Conservation (phyloP, 495 filamentous ascomycete species). For the Neurospora pannonica region DNA sequence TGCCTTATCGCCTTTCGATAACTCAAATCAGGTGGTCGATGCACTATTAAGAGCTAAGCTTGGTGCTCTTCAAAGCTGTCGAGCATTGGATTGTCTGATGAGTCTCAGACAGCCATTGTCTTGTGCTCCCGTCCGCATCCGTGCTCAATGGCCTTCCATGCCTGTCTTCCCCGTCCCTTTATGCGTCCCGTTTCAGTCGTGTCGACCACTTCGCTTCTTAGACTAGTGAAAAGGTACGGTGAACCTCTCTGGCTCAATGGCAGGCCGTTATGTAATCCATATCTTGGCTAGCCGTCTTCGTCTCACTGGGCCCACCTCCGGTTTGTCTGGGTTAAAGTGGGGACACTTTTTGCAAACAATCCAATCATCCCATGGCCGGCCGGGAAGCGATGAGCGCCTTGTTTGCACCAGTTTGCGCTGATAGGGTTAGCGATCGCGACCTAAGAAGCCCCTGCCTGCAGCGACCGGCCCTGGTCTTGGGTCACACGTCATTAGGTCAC, state of each 20-base stretch:
- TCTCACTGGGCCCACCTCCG: not conserved
- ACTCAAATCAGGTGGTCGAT: not conserved
- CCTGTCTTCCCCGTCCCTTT: not conserved
- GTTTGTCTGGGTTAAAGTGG: not conserved
- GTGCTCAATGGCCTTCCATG: not conserved
- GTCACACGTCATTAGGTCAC: constrained; percentile 11
- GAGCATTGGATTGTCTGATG: not conserved
- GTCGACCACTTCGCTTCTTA: not conserved
- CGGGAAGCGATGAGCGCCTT: not conserved
- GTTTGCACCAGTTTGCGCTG: not conserved
- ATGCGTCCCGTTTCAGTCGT: not conserved
- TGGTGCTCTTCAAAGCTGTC: not conserved
- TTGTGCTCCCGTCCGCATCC: not conserved
- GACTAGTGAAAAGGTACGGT: not conserved
- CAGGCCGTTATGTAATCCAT: not conserved
- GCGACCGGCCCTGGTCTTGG: not conserved
- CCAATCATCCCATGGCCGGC: not conserved
- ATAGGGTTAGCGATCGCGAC: not conserved
- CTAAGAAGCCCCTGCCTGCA: not conserved
- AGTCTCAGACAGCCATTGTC: not conserved
- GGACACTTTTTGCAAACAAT: not conserved
- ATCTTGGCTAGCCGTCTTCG: not conserved
- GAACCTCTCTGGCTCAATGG: not conserved
- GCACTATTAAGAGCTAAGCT: not conserved
- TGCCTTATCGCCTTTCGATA: not conserved